phyloP scores from a whole-genome alignment of 2,329 filamentous ascomycete genomes.

The Neoscytalidium dimidiatum region DNA sequence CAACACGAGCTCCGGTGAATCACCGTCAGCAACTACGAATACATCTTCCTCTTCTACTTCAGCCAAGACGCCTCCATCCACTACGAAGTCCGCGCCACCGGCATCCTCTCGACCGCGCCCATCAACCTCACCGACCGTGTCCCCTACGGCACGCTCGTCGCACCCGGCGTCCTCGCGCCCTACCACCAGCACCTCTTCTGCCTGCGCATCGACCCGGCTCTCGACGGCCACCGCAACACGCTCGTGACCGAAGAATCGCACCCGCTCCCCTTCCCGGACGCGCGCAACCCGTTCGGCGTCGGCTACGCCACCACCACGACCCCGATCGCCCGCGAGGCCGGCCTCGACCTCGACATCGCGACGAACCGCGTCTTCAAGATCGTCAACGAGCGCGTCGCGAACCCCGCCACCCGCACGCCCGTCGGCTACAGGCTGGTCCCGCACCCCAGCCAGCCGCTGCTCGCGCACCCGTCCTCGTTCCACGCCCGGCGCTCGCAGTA shows the following conservation, averaged over 20 bases:
- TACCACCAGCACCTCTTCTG: constrained; percentile 49
- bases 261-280: constrained; percentile 23
- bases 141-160: constrained; percentile 43
- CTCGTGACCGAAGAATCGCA: constrained; percentile 31
- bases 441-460: constrained; percentile 28
- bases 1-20: constrained; percentile 38
- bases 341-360: constrained; percentile 25
- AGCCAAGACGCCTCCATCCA: constrained; percentile 42
- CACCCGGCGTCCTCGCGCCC: constrained; percentile 44
- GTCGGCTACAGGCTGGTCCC: constrained; percentile 55
- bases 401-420: constrained; percentile 50
- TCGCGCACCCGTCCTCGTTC: constrained; percentile 27
- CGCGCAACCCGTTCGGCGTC: constrained; percentile 11
- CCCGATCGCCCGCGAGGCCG: constrained; percentile 22
- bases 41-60: constrained; percentile 48
- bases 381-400: constrained; percentile 49
- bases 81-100: constrained; percentile 48
- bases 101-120: constrained; percentile 43
- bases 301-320: constrained; percentile 1
- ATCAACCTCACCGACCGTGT: constrained; percentile 38
- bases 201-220: constrained; percentile 45
- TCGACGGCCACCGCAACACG: constrained; percentile 41
- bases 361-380: constrained; percentile 48
- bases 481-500: constrained; percentile 29
- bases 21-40: constrained; percentile 48